Percentiles rank a stretch among this genome's conserved stretches.
Evolutionary conservation across 2,329 filamentous ascomycete species (phyloP).

Genomic region (Chrysosporium queenslandicum): DNA sequence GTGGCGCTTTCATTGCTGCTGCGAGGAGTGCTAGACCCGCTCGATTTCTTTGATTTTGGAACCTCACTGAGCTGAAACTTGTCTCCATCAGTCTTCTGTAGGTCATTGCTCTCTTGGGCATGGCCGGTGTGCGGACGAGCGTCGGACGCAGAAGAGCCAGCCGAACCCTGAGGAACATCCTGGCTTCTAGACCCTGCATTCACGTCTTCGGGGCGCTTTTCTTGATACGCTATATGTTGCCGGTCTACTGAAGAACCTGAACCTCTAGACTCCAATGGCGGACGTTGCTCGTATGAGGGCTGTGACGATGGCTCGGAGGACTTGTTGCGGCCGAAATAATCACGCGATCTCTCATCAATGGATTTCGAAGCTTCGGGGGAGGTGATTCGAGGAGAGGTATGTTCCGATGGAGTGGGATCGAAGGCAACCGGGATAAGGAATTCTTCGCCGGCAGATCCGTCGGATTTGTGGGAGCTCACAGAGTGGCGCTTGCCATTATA

Average conservation of each 20-base stretch:
- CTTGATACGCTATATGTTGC: conserved; percentile 77
- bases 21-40: not conserved
- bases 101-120: not conserved
- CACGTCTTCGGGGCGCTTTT: conserved; percentile 59
- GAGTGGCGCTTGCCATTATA: conserved; percentile 74
- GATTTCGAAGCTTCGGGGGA: conserved; percentile 26
- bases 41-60: conserved; percentile 3
- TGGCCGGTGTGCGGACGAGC: not conserved
- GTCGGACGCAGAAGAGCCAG: not conserved
- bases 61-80: conserved; percentile 2
- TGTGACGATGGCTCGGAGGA: not conserved
- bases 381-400: conserved; percentile 46
- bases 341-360: conserved; percentile 41
- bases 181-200: conserved; percentile 25
- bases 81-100: conserved; percentile 3
- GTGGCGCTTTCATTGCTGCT: conserved; percentile 2
- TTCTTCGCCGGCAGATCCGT: conserved; percentile 52
- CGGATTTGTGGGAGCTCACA: conserved; percentile 48
- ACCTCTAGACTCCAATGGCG: not conserved
- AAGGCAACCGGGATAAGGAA: conserved; percentile 69
- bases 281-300: conserved; percentile 6
- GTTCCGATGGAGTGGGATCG: conserved; percentile 55
- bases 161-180: conserved; percentile 19
- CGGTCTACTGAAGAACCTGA: conserved; percentile 19
- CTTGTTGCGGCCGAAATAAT: conserved; percentile 45